Evolutionary conservation across 805 yeast genomes (phyloP).

Genomic region (Wickerhamomyces bisporus): DNA sequence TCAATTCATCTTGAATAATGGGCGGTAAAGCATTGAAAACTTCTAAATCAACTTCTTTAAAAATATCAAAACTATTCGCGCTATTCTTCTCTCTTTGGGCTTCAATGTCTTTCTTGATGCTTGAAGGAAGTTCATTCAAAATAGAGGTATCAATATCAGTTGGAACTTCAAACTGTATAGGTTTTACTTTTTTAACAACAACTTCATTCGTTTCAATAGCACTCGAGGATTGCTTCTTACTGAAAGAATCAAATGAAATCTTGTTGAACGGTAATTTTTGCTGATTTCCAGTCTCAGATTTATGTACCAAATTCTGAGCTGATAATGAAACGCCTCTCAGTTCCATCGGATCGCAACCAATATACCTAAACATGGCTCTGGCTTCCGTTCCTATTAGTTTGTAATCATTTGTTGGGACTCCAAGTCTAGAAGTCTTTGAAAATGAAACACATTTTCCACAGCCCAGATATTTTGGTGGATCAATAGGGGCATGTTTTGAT

Average conservation of each 20-base stretch:
- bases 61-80: slow-evolving; percentile 18
- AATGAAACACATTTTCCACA: slow-evolving; percentile 72
- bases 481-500: slow-evolving; percentile 61
- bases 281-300: slow-evolving; percentile 24
- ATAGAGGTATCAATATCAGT: slow-evolving; percentile 25
- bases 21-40: slow-evolving; percentile 62
- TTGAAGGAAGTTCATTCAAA: slow-evolving; percentile 22
- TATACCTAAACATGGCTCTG: slow-evolving; percentile 46
- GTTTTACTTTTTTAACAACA: not conserved
- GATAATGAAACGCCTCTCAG: slow-evolving; percentile 77
- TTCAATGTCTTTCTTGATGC: slow-evolving; percentile 10
- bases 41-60: slow-evolving; percentile 50
- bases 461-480: slow-evolving; percentile 78
- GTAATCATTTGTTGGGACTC: slow-evolving; percentile 52
- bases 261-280: slow-evolving; percentile 30
- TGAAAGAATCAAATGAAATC: slow-evolving; percentile 8
- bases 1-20: slow-evolving; percentile 60
- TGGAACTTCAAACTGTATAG: slow-evolving; percentile 24
- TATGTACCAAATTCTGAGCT: slow-evolving; percentile 49
- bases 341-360: slow-evolving; percentile 60
- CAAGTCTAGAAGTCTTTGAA: slow-evolving; percentile 54
- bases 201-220: slow-evolving; percentile 3
- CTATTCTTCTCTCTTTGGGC: slow-evolving; percentile 12
- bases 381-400: slow-evolving; percentile 60
- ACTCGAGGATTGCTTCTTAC: slow-evolving; percentile 4